Evolutionary conservation across 768 basidiomycete genomes (phyloP).

Genomic region (Cystoderma amianthinum): DNA sequence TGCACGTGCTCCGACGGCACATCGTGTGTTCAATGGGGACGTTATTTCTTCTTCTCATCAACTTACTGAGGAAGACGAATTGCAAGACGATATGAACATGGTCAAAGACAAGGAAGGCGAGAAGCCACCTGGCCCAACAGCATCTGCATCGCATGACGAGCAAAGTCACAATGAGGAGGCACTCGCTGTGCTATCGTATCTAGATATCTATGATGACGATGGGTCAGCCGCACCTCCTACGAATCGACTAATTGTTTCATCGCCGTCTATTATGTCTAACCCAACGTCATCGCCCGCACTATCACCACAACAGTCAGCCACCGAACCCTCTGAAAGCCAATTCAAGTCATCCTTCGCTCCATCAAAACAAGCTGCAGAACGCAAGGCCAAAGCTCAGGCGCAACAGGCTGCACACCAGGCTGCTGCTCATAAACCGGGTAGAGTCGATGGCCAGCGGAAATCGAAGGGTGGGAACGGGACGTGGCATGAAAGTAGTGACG

Average conservation of each 20-base stretch:
- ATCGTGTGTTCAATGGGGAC: slow-evolving; percentile 31
- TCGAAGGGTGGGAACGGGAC: slow-evolving; percentile 51
- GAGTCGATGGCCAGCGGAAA: slow-evolving; percentile 58
- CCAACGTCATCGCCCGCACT: neutral
- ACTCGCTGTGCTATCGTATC: slow-evolving; percentile 71
- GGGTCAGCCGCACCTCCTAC: slow-evolving; percentile 11
- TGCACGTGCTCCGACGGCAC: slow-evolving; percentile 64
- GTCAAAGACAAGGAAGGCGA: neutral
- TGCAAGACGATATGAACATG: slow-evolving; percentile 16
- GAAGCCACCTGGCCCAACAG: slow-evolving; percentile 1
- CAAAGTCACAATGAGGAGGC: slow-evolving; percentile 63
- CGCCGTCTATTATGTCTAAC: neutral
- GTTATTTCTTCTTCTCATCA: slow-evolving; percentile 31
- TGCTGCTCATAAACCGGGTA: slow-evolving; percentile 69
- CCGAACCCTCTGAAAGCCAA: slow-evolving; percentile 14
- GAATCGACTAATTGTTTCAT: slow-evolving; percentile 7
- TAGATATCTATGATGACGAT: slow-evolving; percentile 44
- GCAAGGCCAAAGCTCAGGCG: slow-evolving; percentile 78
- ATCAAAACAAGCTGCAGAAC: slow-evolving; percentile 75
- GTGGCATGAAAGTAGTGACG: slow-evolving; percentile 75
- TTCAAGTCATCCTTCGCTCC: slow-evolving; percentile 87
- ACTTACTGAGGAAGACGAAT: slow-evolving; percentile 25
- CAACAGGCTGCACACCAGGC: slow-evolving; percentile 79
- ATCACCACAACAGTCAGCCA: neutral
- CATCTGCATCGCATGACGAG: slow-evolving; percentile 12